Conservation (phyloP, 306 rosid genomes). For the Acacia melanoxylon region DNA sequence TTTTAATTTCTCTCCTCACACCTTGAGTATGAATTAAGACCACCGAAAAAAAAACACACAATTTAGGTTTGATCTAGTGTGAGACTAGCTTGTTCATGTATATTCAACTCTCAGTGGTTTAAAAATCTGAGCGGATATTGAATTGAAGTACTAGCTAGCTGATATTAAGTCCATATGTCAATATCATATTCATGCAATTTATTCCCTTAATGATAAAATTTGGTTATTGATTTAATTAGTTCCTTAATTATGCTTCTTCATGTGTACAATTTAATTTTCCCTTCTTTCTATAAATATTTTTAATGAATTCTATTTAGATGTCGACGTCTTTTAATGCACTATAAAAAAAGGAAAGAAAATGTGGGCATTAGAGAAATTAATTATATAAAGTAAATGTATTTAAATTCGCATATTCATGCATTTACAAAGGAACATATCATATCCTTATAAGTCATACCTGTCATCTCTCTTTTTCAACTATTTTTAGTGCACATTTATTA, state of each 20-base stretch:
- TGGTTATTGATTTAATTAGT: not conserved
- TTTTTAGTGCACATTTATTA: not conserved
- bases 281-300: not conserved
- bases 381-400: not conserved
- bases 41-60: too few relatives aligned
- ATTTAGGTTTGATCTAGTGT: not conserved
- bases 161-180: not conserved
- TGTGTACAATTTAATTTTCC: not conserved
- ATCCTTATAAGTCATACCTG: not conserved
- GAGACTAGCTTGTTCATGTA: not conserved
- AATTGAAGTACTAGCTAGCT: not conserved
- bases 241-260: not conserved
- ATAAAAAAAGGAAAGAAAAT: not conserved
- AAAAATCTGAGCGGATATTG: not conserved
- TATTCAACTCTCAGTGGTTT: not conserved
- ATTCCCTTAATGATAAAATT: not conserved
- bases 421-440: not conserved
- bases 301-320: not conserved
- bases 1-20: too few relatives aligned
- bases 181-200: not conserved
- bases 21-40: too few relatives aligned
- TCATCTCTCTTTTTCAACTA: not conserved
- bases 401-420: not conserved
- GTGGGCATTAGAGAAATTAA: not conserved
- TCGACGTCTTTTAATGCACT: not conserved